Evolutionary conservation across 108 stramenopile species (phyloP).

Genomic region (Craspedostauros australis): DNA sequence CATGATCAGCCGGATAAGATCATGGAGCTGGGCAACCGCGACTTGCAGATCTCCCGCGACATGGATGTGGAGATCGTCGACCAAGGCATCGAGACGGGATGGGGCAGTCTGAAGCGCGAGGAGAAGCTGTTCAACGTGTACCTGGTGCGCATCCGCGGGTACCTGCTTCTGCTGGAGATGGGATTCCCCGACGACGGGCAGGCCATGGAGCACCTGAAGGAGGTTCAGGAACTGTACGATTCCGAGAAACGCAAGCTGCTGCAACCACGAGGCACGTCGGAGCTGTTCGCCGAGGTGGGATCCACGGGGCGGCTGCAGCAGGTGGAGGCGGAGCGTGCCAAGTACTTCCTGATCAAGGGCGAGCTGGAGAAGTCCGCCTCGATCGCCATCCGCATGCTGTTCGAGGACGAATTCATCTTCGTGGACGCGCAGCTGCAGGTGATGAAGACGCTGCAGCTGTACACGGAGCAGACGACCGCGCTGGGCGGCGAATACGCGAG

Average conservation of each 20-base stretch:
- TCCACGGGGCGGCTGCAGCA: constrained; percentile 45
- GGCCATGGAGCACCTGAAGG: constrained; percentile 33
- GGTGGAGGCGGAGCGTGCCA: constrained; percentile 38
- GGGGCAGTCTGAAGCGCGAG: constrained; percentile 32
- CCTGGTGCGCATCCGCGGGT: constrained; percentile 36
- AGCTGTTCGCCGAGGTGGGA: constrained; percentile 32
- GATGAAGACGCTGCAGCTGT: constrained; percentile 7
- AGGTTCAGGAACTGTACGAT: constrained; percentile 35
- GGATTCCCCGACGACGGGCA: constrained; percentile 23
- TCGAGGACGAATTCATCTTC: constrained; percentile 55
- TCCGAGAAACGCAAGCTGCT: constrained; percentile 32
- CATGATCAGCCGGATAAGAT: constrained; percentile 15
- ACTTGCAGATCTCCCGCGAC: constrained; percentile 20
- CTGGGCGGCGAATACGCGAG: not conserved
- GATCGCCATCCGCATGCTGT: constrained; percentile 49
- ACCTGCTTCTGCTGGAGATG: constrained; percentile 36
- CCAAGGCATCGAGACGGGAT: constrained; percentile 30
- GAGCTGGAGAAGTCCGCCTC: constrained; percentile 28
- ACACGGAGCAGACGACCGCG: constrained; percentile 5
- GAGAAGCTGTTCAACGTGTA: constrained; percentile 23
- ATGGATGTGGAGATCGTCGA: constrained; percentile 8
- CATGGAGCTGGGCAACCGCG: constrained; percentile 27
- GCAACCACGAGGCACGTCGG: constrained; percentile 14
- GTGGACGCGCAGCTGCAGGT: constrained; percentile 12
- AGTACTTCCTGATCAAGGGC: constrained; percentile 14